These are phyloP conservation scores for Neofusicoccum laricinum DNA, from an alignment of 2,329 filamentous ascomycete genomes.

Conservation along the genomic window DNA sequence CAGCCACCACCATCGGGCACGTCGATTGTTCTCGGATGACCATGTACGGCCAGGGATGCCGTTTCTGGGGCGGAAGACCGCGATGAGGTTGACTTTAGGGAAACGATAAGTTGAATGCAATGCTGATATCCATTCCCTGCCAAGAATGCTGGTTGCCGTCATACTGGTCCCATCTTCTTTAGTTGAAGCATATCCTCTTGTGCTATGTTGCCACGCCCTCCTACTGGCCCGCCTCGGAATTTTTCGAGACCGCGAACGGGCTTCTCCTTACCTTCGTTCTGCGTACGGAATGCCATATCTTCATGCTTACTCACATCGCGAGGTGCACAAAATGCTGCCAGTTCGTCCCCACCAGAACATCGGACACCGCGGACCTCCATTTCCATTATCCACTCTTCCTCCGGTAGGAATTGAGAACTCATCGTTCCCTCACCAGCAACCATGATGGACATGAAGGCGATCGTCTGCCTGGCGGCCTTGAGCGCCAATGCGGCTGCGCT, in stretches of 20 bases:
- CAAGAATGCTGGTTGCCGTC: background rate
- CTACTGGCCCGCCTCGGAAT: slow-evolving; percentile 2
- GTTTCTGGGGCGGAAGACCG: background rate
- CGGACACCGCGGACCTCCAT: background rate
- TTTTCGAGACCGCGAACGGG: background rate
- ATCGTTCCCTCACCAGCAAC: background rate
- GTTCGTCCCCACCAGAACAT: background rate
- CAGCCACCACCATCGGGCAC: background rate
- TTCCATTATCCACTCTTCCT: background rate
- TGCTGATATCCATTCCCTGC: background rate
- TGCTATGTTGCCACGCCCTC: background rate
- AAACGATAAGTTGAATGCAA: background rate
- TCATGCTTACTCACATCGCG: background rate
- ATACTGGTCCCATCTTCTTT: background rate
- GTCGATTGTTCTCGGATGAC: background rate
- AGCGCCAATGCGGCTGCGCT: background rate
- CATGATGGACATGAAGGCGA: slow-evolving; percentile 6
- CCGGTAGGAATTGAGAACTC: background rate
- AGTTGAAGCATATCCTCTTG: background rate
- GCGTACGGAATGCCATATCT: background rate
- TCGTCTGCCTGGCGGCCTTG: slow-evolving; percentile 10
- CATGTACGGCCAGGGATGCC: background rate
- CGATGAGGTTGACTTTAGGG: background rate
- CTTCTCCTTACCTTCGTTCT: background rate
- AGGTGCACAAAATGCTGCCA: background rate